Percentiles rank a stretch among this genome's conserved stretches.
Conservation (phyloP, 768 basidiomycete genomes). For the Favolaschia claudopus region DNA sequence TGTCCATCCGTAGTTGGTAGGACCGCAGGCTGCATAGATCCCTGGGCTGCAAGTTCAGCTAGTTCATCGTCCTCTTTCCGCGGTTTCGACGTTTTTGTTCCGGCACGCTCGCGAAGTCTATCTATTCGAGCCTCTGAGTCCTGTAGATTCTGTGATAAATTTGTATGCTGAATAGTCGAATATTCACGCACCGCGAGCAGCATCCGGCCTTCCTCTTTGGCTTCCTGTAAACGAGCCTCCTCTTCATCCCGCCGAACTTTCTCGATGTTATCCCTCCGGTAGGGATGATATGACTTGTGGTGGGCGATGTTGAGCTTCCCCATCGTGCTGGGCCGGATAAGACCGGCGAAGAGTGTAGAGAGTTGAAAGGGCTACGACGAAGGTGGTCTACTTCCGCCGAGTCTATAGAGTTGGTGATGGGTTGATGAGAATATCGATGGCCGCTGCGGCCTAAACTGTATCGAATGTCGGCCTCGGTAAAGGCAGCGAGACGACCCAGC, state of each 20-base stretch:
- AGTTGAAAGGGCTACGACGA: no score
- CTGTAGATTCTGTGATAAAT: constrained; percentile 44
- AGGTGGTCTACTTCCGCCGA: no score
- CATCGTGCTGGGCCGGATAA: constrained; percentile 51
- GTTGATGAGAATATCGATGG: no score
- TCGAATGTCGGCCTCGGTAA: no score
- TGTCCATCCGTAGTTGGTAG: constrained; percentile 66
- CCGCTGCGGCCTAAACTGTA: no score
- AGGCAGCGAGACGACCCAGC: no score
- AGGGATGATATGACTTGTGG: constrained; percentile 91
- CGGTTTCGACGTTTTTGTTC: constrained; percentile 46
- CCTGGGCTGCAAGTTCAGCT: constrained; percentile 22
- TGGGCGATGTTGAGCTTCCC: constrained; percentile 90
- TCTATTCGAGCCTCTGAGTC: constrained; percentile 84
- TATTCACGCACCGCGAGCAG: constrained; percentile 66
- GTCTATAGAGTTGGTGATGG: no score
- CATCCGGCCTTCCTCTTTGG: constrained; percentile 74
- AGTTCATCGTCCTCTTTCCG: constrained; percentile 46
- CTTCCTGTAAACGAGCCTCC: constrained; percentile 71
- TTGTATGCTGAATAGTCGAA: background rate
- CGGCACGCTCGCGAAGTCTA: constrained; percentile 68
- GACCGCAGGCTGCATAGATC: constrained; percentile 41
- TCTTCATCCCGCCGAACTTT: constrained; percentile 84
- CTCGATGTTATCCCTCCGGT: constrained; percentile 85
- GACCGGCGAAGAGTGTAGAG: no score